phyloP scores from a whole-genome alignment of 345 rosid species.

The Bruguiera gymnorhiza region DNA sequence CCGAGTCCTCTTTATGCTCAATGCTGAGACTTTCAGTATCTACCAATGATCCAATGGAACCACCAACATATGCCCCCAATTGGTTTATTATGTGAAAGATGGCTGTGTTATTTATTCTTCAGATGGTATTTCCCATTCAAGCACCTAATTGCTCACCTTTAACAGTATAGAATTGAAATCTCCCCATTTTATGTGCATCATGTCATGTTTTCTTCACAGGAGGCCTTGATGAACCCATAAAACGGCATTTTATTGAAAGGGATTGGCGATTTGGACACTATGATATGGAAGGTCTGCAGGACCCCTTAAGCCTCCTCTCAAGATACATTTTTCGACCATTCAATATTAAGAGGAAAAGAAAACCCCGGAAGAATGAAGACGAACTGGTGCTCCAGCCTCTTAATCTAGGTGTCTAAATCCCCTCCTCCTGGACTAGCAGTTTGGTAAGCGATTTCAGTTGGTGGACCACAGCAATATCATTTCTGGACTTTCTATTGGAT shows the following conservation, averaged over 20 bases:
- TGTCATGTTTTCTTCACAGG: slow-evolving; percentile 39
- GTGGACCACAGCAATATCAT: too few species aligned
- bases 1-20: too few species aligned
- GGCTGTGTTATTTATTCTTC: neutral
- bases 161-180: neutral
- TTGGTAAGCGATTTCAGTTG: too few species aligned
- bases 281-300: slow-evolving; percentile 93
- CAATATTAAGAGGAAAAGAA: slow-evolving; percentile 40
- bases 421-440: too few species aligned
- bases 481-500: too few species aligned
- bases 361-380: slow-evolving; percentile 30
- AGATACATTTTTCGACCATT: slow-evolving; percentile 49
- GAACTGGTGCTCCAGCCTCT: slow-evolving; percentile 52
- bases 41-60: too few species aligned
- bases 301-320: slow-evolving; percentile 65
- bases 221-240: slow-evolving; percentile 75
- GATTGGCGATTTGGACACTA: slow-evolving; percentile 98
- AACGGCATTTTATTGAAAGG: slow-evolving; percentile 49
- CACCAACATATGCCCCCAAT: too few species aligned
- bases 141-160: neutral
- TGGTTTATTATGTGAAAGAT: too few species aligned
- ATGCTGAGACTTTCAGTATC: too few species aligned
- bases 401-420: slow-evolving; percentile 26
- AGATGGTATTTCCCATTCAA: neutral
- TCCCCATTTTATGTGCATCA: neutral